Evolutionary conservation across 352 stramenopile genomes (phyloP).

Genomic region (Globisporangium spinosum): DNA sequence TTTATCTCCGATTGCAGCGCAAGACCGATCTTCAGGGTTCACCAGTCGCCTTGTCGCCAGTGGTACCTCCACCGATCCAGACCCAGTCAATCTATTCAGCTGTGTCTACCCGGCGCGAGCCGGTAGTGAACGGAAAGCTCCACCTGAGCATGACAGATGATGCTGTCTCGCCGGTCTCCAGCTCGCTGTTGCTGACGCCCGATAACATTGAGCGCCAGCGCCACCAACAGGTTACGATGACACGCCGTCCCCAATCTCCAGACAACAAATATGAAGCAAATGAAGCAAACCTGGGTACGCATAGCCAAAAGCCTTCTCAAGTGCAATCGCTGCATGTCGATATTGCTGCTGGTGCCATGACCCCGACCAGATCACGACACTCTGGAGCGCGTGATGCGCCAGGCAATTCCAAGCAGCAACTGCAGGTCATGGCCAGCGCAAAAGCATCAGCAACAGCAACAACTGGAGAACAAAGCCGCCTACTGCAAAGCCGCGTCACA

Average conservation of each 20-base stretch:
- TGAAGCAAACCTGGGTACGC: neutral
- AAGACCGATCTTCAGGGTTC: conserved; percentile 27
- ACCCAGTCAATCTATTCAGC: conserved; percentile 1
- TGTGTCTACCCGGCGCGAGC: neutral
- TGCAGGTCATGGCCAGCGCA: neutral
- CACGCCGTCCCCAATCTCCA: neutral
- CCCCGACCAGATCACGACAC: neutral
- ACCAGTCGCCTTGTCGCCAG: conserved; percentile 10
- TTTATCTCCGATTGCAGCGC: conserved; percentile 48
- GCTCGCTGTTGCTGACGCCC: conserved; percentile 13
- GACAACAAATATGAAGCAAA: neutral
- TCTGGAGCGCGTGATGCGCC: neutral
- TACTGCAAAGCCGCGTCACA: conserved; percentile 44
- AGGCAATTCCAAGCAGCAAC: neutral
- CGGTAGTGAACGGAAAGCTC: neutral
- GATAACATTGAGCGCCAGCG: conserved; percentile 5
- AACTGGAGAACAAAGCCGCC: conserved; percentile 6
- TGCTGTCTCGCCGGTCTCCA: conserved; percentile 12
- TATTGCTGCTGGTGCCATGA: conserved; percentile 10
- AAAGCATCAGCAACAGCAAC: neutral
- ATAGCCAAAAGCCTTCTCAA: neutral
- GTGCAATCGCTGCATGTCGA: conserved; percentile 4
- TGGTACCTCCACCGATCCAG: neutral
- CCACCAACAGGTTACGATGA: neutral
- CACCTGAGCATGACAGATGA: neutral